phyloP scores from a whole-genome alignment of 148 eudicot species.

The Rhododendron molle region DNA sequence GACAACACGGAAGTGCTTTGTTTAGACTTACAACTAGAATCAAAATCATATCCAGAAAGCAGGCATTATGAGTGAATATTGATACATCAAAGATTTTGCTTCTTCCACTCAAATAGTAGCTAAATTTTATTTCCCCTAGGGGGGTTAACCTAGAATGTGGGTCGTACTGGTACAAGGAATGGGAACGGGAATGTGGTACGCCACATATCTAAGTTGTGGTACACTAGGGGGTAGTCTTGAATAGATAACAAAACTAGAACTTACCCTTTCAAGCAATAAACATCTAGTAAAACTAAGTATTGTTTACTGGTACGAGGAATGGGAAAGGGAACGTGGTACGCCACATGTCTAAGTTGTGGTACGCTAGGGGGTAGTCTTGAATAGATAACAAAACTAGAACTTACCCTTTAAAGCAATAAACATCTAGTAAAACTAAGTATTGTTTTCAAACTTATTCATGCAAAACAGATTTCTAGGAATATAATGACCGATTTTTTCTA shows the following conservation, averaged over 20 bases:
- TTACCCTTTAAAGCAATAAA: too few relatives aligned
- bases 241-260: too few relatives aligned
- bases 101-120: background rate
- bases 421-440: background rate
- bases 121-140: background rate
- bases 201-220: too few relatives aligned
- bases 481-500: background rate
- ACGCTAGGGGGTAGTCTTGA: too few relatives aligned
- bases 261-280: too few relatives aligned
- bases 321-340: too few relatives aligned
- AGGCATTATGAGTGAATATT: background rate
- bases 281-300: background rate
- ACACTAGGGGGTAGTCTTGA: too few relatives aligned
- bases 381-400: too few relatives aligned
- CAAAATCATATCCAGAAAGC: background rate
- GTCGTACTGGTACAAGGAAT: too few relatives aligned
- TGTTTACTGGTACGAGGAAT: background rate
- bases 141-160: too few relatives aligned
- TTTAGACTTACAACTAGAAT: slow-evolving; percentile 4
- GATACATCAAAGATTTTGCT: background rate
- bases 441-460: background rate
- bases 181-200: too few relatives aligned
- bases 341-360: too few relatives aligned
- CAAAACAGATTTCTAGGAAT: background rate
- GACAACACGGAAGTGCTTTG: background rate